A percentile compares a stretch with the other conserved stretches of the same genome.
phyloP scores from a whole-genome alignment of 345 rosid species.

The Ceriops zippeliana region DNA sequence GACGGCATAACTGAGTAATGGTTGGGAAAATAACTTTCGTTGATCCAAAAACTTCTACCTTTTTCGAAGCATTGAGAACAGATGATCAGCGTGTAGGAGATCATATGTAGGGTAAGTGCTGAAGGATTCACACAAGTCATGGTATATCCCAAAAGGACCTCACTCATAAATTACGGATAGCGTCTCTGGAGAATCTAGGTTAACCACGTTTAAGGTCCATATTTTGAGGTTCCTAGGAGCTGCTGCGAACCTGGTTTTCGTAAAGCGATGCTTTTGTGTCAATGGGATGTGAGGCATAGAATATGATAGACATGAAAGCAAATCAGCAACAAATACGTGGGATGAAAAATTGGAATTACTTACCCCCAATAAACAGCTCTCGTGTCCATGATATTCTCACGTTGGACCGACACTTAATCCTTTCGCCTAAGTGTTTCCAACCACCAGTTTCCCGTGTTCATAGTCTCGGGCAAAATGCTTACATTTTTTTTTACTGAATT shows the following conservation, averaged over 20 bases:
- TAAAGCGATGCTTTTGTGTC: not conserved
- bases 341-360: no score
- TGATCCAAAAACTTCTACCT: slow-evolving; percentile 33
- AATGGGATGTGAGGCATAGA: not conserved
- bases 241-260: slow-evolving; percentile 66
- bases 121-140: slow-evolving; percentile 94
- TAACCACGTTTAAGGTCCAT: slow-evolving; percentile 88
- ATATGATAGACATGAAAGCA: not conserved
- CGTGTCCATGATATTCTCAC: slow-evolving; percentile 93
- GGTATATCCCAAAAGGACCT: slow-evolving; percentile 86
- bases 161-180: slow-evolving; percentile 87
- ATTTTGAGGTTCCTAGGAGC: slow-evolving; percentile 66
- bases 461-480: slow-evolving; percentile 63
- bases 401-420: slow-evolving; percentile 76
- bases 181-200: slow-evolving; percentile 75
- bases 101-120: slow-evolving; percentile 84
- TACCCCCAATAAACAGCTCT: slow-evolving; percentile 95
- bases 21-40: not conserved
- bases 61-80: slow-evolving; percentile 70
- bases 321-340: not conserved
- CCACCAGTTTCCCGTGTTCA: slow-evolving; percentile 76
- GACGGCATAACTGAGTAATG: not conserved
- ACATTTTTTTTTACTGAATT: no score
- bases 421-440: slow-evolving; percentile 58
- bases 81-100: slow-evolving; percentile 89